These are phyloP conservation scores for Beauveria brongniartii DNA, from an alignment of 2,329 filamentous ascomycete genomes.

Conservation along the genomic window DNA sequence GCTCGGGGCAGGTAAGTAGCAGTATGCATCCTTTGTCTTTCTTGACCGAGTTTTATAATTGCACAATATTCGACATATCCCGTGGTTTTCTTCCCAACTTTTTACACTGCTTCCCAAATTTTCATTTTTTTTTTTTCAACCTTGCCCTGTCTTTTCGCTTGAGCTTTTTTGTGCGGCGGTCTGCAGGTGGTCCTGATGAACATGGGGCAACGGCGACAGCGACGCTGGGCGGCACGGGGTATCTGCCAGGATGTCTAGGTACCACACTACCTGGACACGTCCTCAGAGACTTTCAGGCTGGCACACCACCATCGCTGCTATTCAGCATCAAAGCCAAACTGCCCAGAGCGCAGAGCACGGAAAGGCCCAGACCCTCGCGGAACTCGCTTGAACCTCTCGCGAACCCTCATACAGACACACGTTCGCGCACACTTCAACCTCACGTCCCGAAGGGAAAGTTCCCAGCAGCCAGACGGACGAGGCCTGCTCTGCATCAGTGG, in stretches of 20 bases:
- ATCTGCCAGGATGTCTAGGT: neutral
- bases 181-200: neutral
- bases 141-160: constrained; percentile 9
- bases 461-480: neutral
- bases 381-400: neutral
- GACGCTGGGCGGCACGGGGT: neutral
- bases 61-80: neutral
- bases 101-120: neutral
- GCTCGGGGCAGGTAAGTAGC: neutral
- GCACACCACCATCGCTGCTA: neutral
- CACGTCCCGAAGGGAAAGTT: neutral
- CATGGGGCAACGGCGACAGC: neutral
- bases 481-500: neutral
- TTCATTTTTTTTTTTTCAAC: neutral
- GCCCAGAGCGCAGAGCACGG: neutral
- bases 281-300: neutral
- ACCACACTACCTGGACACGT: neutral
- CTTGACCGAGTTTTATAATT: neutral
- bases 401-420: neutral
- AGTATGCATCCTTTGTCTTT: neutral
- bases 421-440: neutral
- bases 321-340: neutral
- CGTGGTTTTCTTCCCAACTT: neutral
- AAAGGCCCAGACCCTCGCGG: neutral
- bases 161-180: constrained; percentile 7